Evolutionary conservation across 306 rosid genomes (phyloP), one percentile per base, ranked within the genome.

Genomic region (Citrullus amarus): DNA sequence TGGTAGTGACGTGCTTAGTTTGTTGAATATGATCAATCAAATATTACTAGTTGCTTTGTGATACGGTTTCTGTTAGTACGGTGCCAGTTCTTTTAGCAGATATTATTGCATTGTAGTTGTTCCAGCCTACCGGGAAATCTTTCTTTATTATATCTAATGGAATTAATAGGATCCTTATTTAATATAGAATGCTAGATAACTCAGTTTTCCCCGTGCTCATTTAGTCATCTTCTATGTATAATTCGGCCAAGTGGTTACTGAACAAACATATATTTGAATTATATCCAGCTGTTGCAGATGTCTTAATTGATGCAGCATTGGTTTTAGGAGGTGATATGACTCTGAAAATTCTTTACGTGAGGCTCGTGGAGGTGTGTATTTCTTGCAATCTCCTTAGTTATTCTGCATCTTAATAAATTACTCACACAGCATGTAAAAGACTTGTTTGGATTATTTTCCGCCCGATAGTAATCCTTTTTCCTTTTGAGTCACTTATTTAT

Each of bases 251-350:
- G 32, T 74, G 61, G 63, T 36, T 54, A 74, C 59, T 74, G 50
- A 74, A 34, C 30, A 74, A 73, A 72, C 17, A 50, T 8, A 30
- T 74, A 72, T 59, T 50, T 82, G 76, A 85, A 75, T 66, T 9
- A 71, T 89, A 85, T 53, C 85, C 89, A 96, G 99, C 99, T 74
- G 96, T 93, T 88, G 98, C 99, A 16, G 99, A 96, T 90, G 98
- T 93, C 80, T 89, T 96, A 84, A 91, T 91, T 51, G 99, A 96
- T 65, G 99, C 96, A 48, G 97, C 99, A n/a, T 91, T 88, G 66
- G 99, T 96, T 88, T 92, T 96, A 48, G 94, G 98, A 58, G 98
- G 99, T 48, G 98, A 96, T 84, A 88, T 89, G 44, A 87, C 99
- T 2, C 90, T 93, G 72, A 90, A 87, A 87, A 93, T 96, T 87